A percentile compares a stretch with the other conserved stretches of the same genome.
phyloP scores from a whole-genome alignment of 2,329 filamentous ascomycete genomes.

The Alternaria incomplexa region DNA sequence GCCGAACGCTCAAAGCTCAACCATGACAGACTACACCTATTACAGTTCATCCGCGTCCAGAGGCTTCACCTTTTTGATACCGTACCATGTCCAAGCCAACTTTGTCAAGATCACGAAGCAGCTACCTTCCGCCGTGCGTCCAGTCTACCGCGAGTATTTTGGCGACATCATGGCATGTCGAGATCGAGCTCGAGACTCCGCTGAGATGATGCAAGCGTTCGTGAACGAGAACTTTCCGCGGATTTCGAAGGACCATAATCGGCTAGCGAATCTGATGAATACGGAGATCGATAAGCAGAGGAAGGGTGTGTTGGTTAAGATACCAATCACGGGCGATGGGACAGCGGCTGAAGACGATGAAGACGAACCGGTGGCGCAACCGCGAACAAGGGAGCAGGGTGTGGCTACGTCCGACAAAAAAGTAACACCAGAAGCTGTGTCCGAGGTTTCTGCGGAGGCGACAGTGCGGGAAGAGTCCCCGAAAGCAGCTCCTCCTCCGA shows the following conservation, averaged over 20 bases:
- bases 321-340: neutral
- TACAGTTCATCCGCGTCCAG: neutral
- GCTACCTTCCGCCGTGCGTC: neutral
- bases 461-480: neutral
- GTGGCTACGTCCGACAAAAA: no score
- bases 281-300: neutral
- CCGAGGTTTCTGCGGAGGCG: accelerated
- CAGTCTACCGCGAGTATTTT: neutral
- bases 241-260: neutral
- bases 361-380: neutral
- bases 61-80: neutral
- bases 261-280: neutral
- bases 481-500: neutral
- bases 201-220: neutral
- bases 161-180: neutral
- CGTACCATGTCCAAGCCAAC: neutral
- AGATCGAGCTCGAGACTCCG: neutral
- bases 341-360: neutral
- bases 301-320: neutral
- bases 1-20: neutral
- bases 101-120: neutral
- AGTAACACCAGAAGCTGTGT: no score
- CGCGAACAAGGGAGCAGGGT: neutral
- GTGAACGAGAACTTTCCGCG: neutral
- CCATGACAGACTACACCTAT: neutral